phyloP scores from a whole-genome alignment of 2,329 filamentous ascomycete genomes.

The Cercospora sp. region DNA sequence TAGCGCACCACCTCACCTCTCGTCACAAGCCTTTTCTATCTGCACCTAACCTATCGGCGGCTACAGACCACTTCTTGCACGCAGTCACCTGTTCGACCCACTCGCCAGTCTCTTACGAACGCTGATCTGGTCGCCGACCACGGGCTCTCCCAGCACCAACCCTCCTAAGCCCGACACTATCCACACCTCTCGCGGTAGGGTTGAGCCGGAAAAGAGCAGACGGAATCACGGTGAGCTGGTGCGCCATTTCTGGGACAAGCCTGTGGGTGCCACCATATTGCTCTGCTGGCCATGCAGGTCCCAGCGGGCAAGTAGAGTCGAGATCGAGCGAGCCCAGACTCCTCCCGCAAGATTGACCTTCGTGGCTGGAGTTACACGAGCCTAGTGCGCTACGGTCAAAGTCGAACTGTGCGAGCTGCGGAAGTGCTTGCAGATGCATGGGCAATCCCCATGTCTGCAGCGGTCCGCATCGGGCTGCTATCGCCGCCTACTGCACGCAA shows the following conservation, averaged over 20 bases:
- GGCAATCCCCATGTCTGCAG: slow-evolving; percentile 27
- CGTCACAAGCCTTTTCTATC: slow-evolving; percentile 17
- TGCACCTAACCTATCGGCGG: slow-evolving; percentile 25
- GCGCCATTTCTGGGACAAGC: neutral
- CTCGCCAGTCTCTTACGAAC: slow-evolving; percentile 17
- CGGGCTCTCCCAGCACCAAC: slow-evolving; percentile 11
- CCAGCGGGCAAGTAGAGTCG: slow-evolving; percentile 3
- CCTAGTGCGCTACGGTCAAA: slow-evolving; percentile 3
- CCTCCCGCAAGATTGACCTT: slow-evolving; percentile 3
- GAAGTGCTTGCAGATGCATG: slow-evolving; percentile 22
- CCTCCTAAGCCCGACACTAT: neutral
- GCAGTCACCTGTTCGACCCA: slow-evolving; percentile 27
- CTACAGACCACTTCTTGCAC: slow-evolving; percentile 16
- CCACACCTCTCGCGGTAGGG: neutral
- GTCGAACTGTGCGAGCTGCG: slow-evolving; percentile 15
- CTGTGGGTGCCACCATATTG: neutral
- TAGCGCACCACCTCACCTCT: slow-evolving; percentile 10
- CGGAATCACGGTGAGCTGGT: neutral
- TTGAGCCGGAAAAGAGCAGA: neutral
- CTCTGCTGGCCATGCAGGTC: slow-evolving; percentile 17
- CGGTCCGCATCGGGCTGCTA: slow-evolving; percentile 28
- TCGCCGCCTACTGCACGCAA: slow-evolving; percentile 30
- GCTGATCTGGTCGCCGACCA: slow-evolving; percentile 8
- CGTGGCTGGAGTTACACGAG: slow-evolving; percentile 13
- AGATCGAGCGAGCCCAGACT: slow-evolving; percentile 5